Conservation (phyloP, 768 basidiomycete species). For the Pisolithus orientalis region DNA sequence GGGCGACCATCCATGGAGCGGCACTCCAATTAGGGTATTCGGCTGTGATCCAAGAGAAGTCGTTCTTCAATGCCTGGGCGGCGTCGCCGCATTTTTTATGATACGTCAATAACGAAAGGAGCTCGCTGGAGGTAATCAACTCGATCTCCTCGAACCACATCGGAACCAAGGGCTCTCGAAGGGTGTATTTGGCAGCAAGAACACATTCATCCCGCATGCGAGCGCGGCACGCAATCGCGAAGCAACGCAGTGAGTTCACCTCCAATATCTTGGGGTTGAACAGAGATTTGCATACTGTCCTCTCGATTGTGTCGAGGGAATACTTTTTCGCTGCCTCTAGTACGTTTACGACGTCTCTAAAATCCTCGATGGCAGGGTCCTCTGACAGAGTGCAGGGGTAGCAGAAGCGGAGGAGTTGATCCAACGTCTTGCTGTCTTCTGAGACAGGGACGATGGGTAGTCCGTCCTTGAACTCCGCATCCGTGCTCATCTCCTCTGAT, state of each 20-base stretch:
- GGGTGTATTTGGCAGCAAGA: slow-evolving; percentile 23
- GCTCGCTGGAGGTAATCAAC: slow-evolving; percentile 18
- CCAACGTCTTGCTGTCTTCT: no score
- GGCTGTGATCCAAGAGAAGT: slow-evolving; percentile 11
- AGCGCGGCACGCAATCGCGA: slow-evolving; percentile 26
- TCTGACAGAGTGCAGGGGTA: slow-evolving; percentile 7
- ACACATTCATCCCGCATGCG: slow-evolving; percentile 14
- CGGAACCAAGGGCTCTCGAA: slow-evolving; percentile 18
- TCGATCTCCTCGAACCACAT: slow-evolving; percentile 21
- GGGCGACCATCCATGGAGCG: neutral
- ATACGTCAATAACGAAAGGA: slow-evolving; percentile 20
- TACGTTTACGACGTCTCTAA: slow-evolving; percentile 6
- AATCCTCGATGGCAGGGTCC: slow-evolving; percentile 10
- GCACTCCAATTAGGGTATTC: neutral
- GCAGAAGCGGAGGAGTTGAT: no score
- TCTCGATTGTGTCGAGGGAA: slow-evolving; percentile 12
- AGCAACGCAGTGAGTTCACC: slow-evolving; percentile 22
- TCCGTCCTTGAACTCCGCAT: slow-evolving; percentile 11
- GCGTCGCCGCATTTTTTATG: slow-evolving; percentile 12
- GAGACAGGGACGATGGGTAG: slow-evolving; percentile 13
- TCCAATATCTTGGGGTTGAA: slow-evolving; percentile 11
- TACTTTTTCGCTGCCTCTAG: slow-evolving; percentile 13
- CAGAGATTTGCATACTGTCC: slow-evolving; percentile 15
- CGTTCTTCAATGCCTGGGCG: slow-evolving; percentile 1
- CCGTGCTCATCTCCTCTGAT: neutral